These are phyloP conservation scores for Naganishia vishniacii DNA, from an alignment of 768 basidiomycete species.

Conservation along the genomic window DNA sequence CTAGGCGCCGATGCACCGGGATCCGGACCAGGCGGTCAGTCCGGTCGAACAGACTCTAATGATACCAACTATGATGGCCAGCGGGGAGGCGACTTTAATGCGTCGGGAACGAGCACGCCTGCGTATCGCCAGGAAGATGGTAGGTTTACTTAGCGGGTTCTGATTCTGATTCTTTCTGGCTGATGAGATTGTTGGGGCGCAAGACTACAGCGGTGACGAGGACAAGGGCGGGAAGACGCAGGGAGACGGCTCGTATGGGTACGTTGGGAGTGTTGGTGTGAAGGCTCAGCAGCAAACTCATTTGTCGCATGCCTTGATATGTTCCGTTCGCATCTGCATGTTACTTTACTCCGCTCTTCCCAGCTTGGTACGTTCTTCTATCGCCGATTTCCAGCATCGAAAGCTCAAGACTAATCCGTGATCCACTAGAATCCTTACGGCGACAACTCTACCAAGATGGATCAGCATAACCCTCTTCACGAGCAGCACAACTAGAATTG, in stretches of 20 bases:
- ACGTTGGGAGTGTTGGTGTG: not conserved
- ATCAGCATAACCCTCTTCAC: constrained; percentile 12
- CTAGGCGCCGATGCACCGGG: constrained; percentile 17
- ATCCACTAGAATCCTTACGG: constrained; percentile 18
- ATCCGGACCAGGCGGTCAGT: not conserved
- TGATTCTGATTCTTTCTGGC: not conserved
- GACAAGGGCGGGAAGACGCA: constrained; percentile 8
- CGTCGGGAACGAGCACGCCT: constrained; percentile 22
- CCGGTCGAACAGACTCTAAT: constrained; percentile 7
- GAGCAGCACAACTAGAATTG: constrained; percentile 16
- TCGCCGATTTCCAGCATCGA: too few species aligned
- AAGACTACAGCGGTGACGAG: not conserved
- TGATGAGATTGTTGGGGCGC: too few species aligned
- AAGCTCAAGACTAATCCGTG: too few species aligned
- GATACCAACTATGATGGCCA: constrained; percentile 10
- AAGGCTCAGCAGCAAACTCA: too few species aligned
- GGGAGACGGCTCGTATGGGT: constrained; percentile 4
- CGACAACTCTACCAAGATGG: constrained; percentile 19
- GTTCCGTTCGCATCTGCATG: not conserved
- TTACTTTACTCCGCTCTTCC: not conserved
- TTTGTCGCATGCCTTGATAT: too few species aligned
- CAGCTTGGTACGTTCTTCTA: constrained; percentile 5
- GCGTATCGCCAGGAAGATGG: constrained; percentile 25
- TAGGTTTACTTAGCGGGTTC: not conserved
- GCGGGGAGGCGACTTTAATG: not conserved